Conservation (phyloP, 1,284 basidiomycete species). For the Flammula alnicola region DNA sequence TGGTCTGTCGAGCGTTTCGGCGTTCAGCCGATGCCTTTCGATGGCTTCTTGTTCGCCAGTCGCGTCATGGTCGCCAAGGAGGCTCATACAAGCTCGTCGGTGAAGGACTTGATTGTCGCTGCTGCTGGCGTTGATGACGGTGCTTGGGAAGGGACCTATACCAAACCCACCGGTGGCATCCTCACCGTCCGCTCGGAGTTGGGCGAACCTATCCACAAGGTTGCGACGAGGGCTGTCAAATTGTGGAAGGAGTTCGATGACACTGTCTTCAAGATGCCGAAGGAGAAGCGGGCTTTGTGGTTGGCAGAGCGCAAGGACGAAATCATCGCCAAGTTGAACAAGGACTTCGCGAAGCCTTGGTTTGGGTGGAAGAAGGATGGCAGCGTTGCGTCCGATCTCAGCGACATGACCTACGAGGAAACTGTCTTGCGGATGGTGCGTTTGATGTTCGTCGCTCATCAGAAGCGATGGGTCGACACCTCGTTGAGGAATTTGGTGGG, state of each 20-base stretch:
- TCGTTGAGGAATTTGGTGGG: conserved; percentile 95
- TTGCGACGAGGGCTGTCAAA: conserved; percentile 95
- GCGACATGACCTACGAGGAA: conserved; percentile 99
- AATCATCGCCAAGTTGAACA: conserved; percentile 92
- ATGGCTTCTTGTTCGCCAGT: conserved; percentile 94
- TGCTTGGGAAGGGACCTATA: conserved; percentile 95
- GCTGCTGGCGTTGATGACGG: conserved; percentile 92
- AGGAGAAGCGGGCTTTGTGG: conserved; percentile 94
- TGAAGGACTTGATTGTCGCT: conserved; percentile 96
- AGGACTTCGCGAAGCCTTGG: conserved; percentile 96
- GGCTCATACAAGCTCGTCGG: conserved; percentile 91
- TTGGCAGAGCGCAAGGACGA: conserved; percentile 86
- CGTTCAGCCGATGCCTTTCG: conserved; percentile 97
- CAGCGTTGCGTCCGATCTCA: conserved; percentile 81
- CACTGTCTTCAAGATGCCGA: conserved; percentile 91
- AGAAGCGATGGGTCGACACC: conserved; percentile 92
- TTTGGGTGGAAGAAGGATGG: conserved; percentile 96
- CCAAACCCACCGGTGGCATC: conserved; percentile 93
- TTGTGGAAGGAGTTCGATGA: conserved; percentile 99
- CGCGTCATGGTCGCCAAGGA: conserved; percentile 99
- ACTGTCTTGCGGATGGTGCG: conserved; percentile 89
- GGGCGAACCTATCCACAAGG: conserved; percentile 99
- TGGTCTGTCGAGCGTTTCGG: conserved; percentile 88
- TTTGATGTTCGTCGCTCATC: conserved; percentile 91
- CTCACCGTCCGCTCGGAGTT: conserved; percentile 97